phyloP scores from a whole-genome alignment of 2,329 filamentous ascomycete species.

The Diplodia scrobiculata region DNA sequence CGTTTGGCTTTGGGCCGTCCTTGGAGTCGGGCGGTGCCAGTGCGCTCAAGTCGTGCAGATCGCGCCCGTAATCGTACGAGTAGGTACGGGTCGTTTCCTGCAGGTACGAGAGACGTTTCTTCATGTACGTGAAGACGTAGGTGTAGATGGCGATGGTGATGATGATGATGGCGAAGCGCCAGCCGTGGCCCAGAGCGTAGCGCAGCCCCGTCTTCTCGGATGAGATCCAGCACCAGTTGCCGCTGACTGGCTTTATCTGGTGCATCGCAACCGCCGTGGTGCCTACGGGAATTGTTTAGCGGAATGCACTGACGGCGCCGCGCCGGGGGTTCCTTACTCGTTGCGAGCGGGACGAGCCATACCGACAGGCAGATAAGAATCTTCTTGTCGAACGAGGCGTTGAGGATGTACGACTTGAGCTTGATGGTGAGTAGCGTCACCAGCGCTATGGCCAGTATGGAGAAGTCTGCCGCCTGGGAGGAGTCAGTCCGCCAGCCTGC shows the following conservation, averaged over 20 bases:
- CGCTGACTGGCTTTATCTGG: constrained; percentile 47
- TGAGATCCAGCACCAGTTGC: constrained; percentile 56
- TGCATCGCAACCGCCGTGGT: constrained; percentile 20
- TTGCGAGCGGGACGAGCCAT: constrained; percentile 49
- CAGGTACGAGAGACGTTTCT: constrained; percentile 15
- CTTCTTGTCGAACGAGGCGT: constrained; percentile 38
- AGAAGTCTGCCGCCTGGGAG: constrained; percentile 42
- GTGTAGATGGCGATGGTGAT: constrained; percentile 48
- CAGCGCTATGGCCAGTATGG: constrained; percentile 51
- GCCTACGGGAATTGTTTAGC: constrained; percentile 10
- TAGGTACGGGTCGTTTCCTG: constrained; percentile 17
- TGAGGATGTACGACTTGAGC: constrained; percentile 41
- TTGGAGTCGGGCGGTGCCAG: constrained; percentile 7
- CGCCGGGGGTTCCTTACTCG: constrained; percentile 35
- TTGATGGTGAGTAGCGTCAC: constrained; percentile 49
- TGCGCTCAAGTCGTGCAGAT: constrained; percentile 10
- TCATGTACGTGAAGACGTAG: constrained; percentile 48
- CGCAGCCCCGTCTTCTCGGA: constrained; percentile 43
- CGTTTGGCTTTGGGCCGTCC: neutral
- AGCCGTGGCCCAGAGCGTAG: constrained; percentile 51
- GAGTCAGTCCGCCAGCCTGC: neutral
- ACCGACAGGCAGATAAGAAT: constrained; percentile 44
- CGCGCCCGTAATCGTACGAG: constrained; percentile 23
- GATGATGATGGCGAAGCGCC: constrained; percentile 51
- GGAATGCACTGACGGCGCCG: neutral